Conservation (phyloP, 805 yeast species). For the Isabelozyma heimii region DNA sequence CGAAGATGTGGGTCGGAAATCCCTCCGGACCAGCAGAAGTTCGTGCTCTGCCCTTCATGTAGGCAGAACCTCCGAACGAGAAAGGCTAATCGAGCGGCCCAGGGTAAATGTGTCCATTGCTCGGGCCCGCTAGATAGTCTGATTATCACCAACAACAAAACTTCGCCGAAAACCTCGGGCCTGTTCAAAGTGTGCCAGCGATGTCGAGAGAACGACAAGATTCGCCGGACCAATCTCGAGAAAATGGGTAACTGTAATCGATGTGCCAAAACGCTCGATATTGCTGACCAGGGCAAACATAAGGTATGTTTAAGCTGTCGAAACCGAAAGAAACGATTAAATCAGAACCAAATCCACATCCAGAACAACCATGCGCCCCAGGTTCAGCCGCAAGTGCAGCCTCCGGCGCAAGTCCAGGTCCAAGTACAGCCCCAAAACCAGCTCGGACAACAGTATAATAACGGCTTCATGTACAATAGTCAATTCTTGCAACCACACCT, state of each 20-base stretch:
- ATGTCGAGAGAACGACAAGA: constrained; percentile 60
- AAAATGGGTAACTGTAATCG: constrained; percentile 60
- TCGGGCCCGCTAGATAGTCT: constrained; percentile 52
- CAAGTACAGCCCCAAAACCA: background rate
- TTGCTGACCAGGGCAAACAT: constrained; percentile 46
- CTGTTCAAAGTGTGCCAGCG: constrained; percentile 63
- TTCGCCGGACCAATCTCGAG: constrained; percentile 55
- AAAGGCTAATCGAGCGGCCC: constrained; percentile 57
- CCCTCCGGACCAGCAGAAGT: constrained; percentile 48
- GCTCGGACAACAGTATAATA: background rate
- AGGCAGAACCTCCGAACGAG: constrained; percentile 52
- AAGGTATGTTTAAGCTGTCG: constrained; percentile 59
- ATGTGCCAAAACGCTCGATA: constrained; percentile 51
- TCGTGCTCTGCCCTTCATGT: constrained; percentile 60
- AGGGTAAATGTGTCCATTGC: constrained; percentile 69
- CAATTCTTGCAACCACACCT: constrained; percentile 4
- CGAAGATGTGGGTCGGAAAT: constrained; percentile 60
- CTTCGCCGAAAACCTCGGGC: constrained; percentile 10
- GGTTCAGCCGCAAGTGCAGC: constrained; percentile 9
- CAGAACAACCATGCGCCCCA: constrained; percentile 4
- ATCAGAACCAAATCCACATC: constrained; percentile 5
- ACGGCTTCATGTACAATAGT: background rate
- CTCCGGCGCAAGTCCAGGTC: constrained; percentile 6
- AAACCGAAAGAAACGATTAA: constrained; percentile 45
- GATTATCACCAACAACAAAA: constrained; percentile 27